Evolutionary conservation across 1,284 basidiomycete species (phyloP).

Genomic region (Pseudomicrostroma phylloplanum): DNA sequence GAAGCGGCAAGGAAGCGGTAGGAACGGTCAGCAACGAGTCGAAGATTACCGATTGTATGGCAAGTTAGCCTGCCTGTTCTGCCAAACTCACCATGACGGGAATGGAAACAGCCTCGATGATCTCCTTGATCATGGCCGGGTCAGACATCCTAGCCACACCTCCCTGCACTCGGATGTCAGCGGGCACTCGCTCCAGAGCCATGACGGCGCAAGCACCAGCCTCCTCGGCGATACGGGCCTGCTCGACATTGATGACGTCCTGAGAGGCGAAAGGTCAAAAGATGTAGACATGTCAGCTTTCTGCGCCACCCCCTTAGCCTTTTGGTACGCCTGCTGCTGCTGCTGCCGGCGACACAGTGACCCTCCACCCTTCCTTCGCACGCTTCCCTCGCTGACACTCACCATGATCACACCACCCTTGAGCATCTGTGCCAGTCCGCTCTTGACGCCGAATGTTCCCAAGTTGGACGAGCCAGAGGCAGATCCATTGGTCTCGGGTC

Average conservation of each 20-base stretch:
- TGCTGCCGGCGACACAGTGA: not conserved
- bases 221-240: slow-evolving; percentile 94
- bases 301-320: slow-evolving; percentile 5
- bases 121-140: slow-evolving; percentile 93
- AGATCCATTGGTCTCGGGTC: slow-evolving; percentile 14
- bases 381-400: slow-evolving; percentile 47
- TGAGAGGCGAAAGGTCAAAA: slow-evolving; percentile 11
- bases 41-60: not conserved
- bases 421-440: slow-evolving; percentile 54
- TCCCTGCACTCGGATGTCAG: slow-evolving; percentile 64
- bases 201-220: slow-evolving; percentile 97
- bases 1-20: slow-evolving; percentile 4
- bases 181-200: slow-evolving; percentile 80
- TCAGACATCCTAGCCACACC: slow-evolving; percentile 57
- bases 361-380: slow-evolving; percentile 49
- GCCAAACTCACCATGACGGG: slow-evolving; percentile 18
- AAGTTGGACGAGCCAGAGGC: slow-evolving; percentile 57
- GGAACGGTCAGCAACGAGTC: not conserved
- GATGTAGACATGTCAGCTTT: slow-evolving; percentile 1
- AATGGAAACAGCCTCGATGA: slow-evolving; percentile 60
- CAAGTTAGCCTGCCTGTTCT: slow-evolving; percentile 53
- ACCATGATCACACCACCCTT: slow-evolving; percentile 53
- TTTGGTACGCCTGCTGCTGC: too few relatives aligned
- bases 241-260: slow-evolving; percentile 64
- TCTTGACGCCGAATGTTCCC: slow-evolving; percentile 87